A percentile compares a stretch with the other conserved stretches of the same genome.
Evolutionary conservation across 495 filamentous ascomycete genomes (phyloP).

Genomic region (Lasiosphaeria miniovina): DNA sequence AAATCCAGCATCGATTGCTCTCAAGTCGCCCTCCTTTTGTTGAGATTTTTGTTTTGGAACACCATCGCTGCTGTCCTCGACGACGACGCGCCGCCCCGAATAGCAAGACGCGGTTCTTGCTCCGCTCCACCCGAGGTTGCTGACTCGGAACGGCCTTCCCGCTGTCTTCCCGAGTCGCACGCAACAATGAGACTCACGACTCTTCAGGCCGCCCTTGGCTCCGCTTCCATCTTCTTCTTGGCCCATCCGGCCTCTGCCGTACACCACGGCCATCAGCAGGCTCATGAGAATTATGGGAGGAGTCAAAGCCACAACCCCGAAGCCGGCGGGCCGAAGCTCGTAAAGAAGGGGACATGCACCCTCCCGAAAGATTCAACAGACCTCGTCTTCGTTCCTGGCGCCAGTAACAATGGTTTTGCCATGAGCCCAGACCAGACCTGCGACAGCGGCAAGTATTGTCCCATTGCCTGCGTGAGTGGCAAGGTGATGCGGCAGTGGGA

Average conservation of each 20-base stretch:
- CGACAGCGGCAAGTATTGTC: slow-evolving; percentile 67
- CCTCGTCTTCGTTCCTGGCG: slow-evolving; percentile 62
- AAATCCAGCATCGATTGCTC: slow-evolving; percentile 11
- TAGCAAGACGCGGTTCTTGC: slow-evolving; percentile 6
- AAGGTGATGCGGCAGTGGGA: slow-evolving; percentile 82
- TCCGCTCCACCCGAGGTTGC: slow-evolving; percentile 3
- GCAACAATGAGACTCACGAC: slow-evolving; percentile 48
- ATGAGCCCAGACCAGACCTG: slow-evolving; percentile 77
- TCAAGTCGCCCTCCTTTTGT: neutral
- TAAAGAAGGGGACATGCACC: slow-evolving; percentile 53
- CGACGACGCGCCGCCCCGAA: slow-evolving; percentile 1
- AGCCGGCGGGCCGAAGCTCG: slow-evolving; percentile 24
- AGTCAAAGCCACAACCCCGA: slow-evolving; percentile 32
- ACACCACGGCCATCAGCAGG: slow-evolving; percentile 36
- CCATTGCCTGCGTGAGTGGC: slow-evolving; percentile 73
- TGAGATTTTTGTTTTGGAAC: neutral
- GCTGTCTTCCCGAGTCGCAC: neutral
- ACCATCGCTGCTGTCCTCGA: neutral
- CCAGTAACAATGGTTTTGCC: slow-evolving; percentile 73
- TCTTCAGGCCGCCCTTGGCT: slow-evolving; percentile 47
- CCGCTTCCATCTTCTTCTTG: slow-evolving; percentile 44
- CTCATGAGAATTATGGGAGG: slow-evolving; percentile 33
- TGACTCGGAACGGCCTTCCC: neutral
- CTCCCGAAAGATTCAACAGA: slow-evolving; percentile 64
- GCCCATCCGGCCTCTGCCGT: slow-evolving; percentile 29